phyloP scores from a whole-genome alignment of 371 early-diverging fungal genomes.

The Lichtheimia ramosa region DNA sequence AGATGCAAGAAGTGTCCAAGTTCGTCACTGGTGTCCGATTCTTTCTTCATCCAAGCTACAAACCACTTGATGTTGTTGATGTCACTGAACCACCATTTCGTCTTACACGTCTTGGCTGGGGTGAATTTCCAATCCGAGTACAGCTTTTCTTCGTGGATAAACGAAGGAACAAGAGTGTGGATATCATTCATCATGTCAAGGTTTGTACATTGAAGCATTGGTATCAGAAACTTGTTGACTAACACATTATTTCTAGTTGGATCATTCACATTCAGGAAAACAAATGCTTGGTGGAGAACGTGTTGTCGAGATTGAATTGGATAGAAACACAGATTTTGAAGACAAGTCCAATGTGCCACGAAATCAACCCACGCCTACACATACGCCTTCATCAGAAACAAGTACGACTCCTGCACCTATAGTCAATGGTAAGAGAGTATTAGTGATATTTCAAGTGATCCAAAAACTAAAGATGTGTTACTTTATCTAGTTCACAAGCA shows the following conservation, averaged over 20 bases:
- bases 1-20: slow-evolving; percentile 52
- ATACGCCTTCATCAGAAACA: neutral
- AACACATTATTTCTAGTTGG: slow-evolving; percentile 49
- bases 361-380: slow-evolving; percentile 4
- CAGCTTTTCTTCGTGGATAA: slow-evolving; percentile 81
- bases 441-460: too few species aligned
- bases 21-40: slow-evolving; percentile 85
- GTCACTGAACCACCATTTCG: slow-evolving; percentile 80
- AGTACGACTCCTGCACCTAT: neutral
- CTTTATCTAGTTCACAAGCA: slow-evolving; percentile 23
- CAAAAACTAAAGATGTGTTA: neutral
- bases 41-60: slow-evolving; percentile 87
- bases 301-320: slow-evolving; percentile 80
- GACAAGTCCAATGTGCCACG: slow-evolving; percentile 17
- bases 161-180: slow-evolving; percentile 79
- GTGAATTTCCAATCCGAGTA: slow-evolving; percentile 88
- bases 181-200: slow-evolving; percentile 82
- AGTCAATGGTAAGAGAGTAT: neutral
- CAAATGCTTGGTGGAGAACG: slow-evolving; percentile 75
- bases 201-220: slow-evolving; percentile 36
- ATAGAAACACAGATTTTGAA: slow-evolving; percentile 75
- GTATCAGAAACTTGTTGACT: neutral
- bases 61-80: slow-evolving; percentile 85
- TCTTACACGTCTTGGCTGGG: slow-evolving; percentile 89
- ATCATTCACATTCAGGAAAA: slow-evolving; percentile 67